Percentiles rank a stretch among this genome's conserved stretches.
phyloP scores from a whole-genome alignment of 176 grass and related monocot genomes.

The Carex myosuroides region DNA sequence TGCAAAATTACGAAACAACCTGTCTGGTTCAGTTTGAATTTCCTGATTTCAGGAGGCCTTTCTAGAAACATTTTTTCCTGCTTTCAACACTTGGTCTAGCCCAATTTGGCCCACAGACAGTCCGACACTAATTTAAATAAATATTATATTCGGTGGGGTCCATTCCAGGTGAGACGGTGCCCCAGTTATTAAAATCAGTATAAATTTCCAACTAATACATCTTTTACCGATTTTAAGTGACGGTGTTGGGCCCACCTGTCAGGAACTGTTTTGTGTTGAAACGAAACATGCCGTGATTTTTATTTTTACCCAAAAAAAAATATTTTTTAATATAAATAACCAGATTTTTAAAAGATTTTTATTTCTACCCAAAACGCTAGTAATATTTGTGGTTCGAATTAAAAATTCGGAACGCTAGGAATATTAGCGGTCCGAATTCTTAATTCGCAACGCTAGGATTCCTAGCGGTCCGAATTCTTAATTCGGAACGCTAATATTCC shows the following conservation, averaged over 20 bases:
- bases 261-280: neutral
- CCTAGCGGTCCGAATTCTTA: too few species aligned
- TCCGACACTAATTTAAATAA: neutral
- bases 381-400: too few species aligned
- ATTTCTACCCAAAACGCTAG: too few species aligned
- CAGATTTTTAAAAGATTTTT: too few species aligned
- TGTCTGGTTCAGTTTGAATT: neutral
- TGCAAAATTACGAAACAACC: neutral
- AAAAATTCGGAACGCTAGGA: too few species aligned
- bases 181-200: neutral
- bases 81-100: neutral
- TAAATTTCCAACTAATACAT: neutral
- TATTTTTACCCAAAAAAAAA: too few species aligned
- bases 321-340: too few species aligned
- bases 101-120: constrained; percentile 1
- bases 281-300: neutral
- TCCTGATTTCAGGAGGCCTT: neutral
- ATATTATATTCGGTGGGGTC: neutral
- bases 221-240: neutral
- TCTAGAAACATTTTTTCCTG: neutral
- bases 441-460: too few species aligned
- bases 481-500: too few species aligned
- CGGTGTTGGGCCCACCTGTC: neutral
- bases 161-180: neutral
- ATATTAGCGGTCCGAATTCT: too few species aligned